These are phyloP conservation scores for Talaromyces wortmannii DNA, from an alignment of 495 filamentous ascomycete species.

Conservation along the genomic window DNA sequence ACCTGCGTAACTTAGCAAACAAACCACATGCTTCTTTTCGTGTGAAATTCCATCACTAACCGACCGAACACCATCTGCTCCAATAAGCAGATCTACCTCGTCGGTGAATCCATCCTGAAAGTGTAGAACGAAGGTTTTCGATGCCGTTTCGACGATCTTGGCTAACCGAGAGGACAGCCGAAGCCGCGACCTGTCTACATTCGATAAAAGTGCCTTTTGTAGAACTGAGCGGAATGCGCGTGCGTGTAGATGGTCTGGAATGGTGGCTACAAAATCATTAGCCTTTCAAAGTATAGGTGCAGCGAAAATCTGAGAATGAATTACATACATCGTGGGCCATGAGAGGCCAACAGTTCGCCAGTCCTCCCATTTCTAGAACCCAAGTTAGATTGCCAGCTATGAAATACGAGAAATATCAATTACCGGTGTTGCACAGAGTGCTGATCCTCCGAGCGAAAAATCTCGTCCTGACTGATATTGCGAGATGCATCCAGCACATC, in stretches of 20 bases:
- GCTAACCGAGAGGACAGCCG: constrained; percentile 8
- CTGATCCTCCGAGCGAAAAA: constrained; percentile 13
- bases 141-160: constrained; percentile 1
- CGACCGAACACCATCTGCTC: background rate
- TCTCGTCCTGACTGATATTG: constrained; percentile 11
- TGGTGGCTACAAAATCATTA: constrained; percentile 5
- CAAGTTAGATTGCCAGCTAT: background rate
- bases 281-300: background rate
- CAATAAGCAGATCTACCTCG: constrained; percentile 8
- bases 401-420: background rate
- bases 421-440: constrained; percentile 16
- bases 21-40: too few relatives aligned
- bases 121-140: constrained; percentile 2
- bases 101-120: constrained; percentile 15
- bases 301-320: too few relatives aligned
- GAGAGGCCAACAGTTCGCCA: constrained; percentile 9
- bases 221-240: constrained; percentile 15
- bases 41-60: background rate
- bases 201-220: constrained; percentile 15
- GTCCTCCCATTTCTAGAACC: constrained; percentile 9
- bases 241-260: constrained; percentile 9
- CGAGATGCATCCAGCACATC: constrained; percentile 12
- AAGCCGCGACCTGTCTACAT: constrained; percentile 10
- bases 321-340: constrained; percentile 2
- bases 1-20: constrained; percentile 2